Base-by-base conservation (phyloP, 306 rosid genomes). In the Vicia villosa region DNA sequence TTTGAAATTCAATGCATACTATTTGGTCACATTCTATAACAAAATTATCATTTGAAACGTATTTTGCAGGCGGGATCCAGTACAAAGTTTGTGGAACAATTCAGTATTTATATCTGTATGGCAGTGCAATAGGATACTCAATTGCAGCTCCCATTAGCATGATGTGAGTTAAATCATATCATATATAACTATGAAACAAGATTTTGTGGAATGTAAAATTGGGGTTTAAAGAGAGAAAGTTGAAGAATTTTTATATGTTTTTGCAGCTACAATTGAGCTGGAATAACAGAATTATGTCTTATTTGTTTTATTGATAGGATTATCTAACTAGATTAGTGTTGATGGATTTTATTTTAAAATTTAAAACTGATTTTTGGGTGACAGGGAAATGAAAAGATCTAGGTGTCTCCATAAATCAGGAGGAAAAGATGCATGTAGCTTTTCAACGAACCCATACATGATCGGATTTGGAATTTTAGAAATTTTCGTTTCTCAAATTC, bases 141-240 rank as follows among this genome's bases (percentile, higher is more conserved):
- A 87, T 87, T 30, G 91, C 77, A 0, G 80, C 84, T n/a, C 68
- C 91, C 13, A 72, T 73, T 6, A 80, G 89, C 72, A 80, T 84
- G 85, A 82, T 69, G 89, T 87, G 62, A 84, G 87, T 83, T 24
- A 6, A 10, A 38, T 5, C 11, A n/a, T 20, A 19, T 0, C 5
- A 1, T 61, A 55, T 15, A 30, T 42, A 30, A n/a, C n/a, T n/a
- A n/a, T n/a, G n/a, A n/a, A n/a, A n/a, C n/a, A n/a, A n/a, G n/a
- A n/a, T n/a, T n/a, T n/a, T n/a, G n/a, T n/a, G n/a, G n/a, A n/a
- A n/a, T n/a, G n/a, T n/a, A n/a, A n/a, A n/a, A n/a, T n/a, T n/a
- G n/a, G n/a, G n/a, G n/a, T n/a, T n/a, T n/a, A n/a, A n/a, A n/a
- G n/a, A n/a, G n/a, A n/a, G n/a, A n/a, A n/a, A n/a, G n/a, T n/a